Evolutionary conservation across 176 grass and related monocot genomes (phyloP).

Genomic region (Carex scoparia): DNA sequence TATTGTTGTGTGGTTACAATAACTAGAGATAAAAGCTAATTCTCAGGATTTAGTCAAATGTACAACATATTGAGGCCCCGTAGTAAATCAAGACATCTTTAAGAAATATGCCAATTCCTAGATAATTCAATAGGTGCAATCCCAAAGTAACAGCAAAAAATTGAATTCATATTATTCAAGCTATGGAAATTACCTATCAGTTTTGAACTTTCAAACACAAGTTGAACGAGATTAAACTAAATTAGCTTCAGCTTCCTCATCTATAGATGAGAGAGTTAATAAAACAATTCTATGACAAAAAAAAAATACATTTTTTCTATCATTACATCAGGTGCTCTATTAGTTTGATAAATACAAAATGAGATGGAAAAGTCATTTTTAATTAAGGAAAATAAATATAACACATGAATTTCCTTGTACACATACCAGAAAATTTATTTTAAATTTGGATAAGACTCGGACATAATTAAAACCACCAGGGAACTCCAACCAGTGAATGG

Average conservation of each 20-base stretch:
- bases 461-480: conserved; percentile 80
- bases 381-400: background rate
- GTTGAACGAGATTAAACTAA: background rate
- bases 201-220: background rate
- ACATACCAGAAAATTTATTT: conserved; percentile 24
- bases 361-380: background rate
- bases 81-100: background rate
- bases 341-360: conserved; percentile 4
- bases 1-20: background rate
- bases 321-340: background rate
- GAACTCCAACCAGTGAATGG: conserved; percentile 95
- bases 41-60: background rate
- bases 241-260: background rate
- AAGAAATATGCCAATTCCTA: background rate
- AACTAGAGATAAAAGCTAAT: background rate
- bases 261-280: background rate
- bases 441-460: conserved; percentile 68
- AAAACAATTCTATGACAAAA: background rate
- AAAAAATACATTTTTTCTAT: background rate
- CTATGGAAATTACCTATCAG: background rate
- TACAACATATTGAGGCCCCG: background rate
- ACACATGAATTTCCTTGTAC: background rate
- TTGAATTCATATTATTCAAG: background rate
- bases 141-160: background rate
- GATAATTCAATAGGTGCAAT: background rate